A percentile compares a stretch with the other conserved stretches of the same genome.
Conservation (phyloP, 345 rosid genomes). For the Gossypium raimondii region DNA sequence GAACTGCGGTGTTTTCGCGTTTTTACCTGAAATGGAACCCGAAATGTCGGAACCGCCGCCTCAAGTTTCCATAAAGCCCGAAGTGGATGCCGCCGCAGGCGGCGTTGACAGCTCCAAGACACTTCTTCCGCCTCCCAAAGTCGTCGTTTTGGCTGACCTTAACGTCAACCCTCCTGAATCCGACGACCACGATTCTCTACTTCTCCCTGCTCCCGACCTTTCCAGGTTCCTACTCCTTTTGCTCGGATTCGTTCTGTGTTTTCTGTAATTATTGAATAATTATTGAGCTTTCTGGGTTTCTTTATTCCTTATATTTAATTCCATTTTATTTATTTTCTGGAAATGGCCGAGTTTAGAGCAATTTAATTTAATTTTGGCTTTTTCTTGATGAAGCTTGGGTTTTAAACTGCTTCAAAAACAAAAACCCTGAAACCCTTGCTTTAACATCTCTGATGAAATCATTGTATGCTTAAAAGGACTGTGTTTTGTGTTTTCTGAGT, state of each 20-base stretch:
- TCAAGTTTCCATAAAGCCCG: conserved; percentile 40
- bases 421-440: not conserved
- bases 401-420: not conserved
- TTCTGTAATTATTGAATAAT: not conserved
- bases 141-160: conserved; percentile 83
- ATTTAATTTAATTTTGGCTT: not conserved
- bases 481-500: not conserved
- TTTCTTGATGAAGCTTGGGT: not conserved
- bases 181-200: conserved; percentile 46
- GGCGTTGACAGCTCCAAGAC: conserved; percentile 22
- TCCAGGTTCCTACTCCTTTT: conserved; percentile 36
- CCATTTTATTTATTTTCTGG: not conserved
- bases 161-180: conserved; percentile 80
- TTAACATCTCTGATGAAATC: not conserved
- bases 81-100: conserved; percentile 25
- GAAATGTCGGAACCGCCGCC: not conserved
- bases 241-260: not conserved
- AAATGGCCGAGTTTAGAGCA: not conserved
- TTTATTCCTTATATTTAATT: not conserved
- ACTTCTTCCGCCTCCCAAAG: conserved; percentile 39
- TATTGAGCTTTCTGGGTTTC: not conserved
- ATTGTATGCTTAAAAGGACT: not conserved
- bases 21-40: not conserved
- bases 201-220: conserved; percentile 30
- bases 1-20: not conserved